Percentiles rank a stretch among this genome's conserved stretches.
phyloP scores from a whole-genome alignment of 148 eudicot species.

The Nyssa sinensis region DNA sequence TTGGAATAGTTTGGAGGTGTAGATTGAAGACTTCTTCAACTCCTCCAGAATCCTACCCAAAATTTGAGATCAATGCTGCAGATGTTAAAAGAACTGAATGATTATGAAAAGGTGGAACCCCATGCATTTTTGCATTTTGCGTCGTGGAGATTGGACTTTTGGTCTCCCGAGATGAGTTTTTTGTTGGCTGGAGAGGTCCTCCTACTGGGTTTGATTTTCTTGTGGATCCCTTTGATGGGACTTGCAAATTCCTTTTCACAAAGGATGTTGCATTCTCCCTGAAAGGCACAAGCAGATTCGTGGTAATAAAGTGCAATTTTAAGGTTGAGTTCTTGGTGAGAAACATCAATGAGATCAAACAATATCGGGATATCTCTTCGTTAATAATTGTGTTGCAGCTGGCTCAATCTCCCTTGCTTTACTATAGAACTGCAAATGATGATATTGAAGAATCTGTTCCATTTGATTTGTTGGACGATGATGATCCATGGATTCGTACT shows the following conservation, averaged over 20 bases:
- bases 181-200: slow-evolving; percentile 77
- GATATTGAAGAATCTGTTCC: slow-evolving; percentile 63
- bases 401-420: slow-evolving; percentile 62
- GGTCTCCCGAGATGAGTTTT: slow-evolving; percentile 49
- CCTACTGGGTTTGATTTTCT: slow-evolving; percentile 54
- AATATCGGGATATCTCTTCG: slow-evolving; percentile 33
- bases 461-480: slow-evolving; percentile 77
- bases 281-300: slow-evolving; percentile 36
- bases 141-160: slow-evolving; percentile 53
- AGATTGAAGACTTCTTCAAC: slow-evolving; percentile 87
- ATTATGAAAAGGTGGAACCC: slow-evolving; percentile 67
- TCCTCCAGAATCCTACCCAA: slow-evolving; percentile 65
- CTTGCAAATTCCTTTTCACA: slow-evolving; percentile 55
- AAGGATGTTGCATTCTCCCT: slow-evolving; percentile 54
- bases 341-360: slow-evolving; percentile 52
- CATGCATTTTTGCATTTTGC: slow-evolving; percentile 90
- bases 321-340: slow-evolving; percentile 72
- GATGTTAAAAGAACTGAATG: slow-evolving; percentile 26
- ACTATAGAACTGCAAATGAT: slow-evolving; percentile 86
- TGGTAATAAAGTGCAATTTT: slow-evolving; percentile 61
- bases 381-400: slow-evolving; percentile 56
- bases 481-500: slow-evolving; percentile 94
- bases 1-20: slow-evolving; percentile 76
- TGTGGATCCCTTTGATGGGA: slow-evolving; percentile 74
- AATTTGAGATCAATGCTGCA: slow-evolving; percentile 26